These are phyloP conservation scores for Cucurbitaria berberidis DNA, from an alignment of 2,329 filamentous ascomycete species.

Conservation along the genomic window DNA sequence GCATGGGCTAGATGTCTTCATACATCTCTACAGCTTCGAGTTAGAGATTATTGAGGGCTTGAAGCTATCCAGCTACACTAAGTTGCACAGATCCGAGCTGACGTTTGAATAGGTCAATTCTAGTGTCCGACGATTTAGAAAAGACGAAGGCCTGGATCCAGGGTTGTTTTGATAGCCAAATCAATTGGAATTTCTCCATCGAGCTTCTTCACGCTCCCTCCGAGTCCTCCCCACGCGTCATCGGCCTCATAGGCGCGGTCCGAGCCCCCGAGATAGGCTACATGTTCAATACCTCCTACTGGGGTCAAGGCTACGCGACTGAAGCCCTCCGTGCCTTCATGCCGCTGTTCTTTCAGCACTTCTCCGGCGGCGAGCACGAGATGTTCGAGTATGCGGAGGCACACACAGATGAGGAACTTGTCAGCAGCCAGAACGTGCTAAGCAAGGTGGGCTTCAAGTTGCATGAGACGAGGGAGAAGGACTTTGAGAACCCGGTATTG, in stretches of 20 bases:
- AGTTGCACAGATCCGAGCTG: background rate
- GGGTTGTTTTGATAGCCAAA: slow-evolving; percentile 40
- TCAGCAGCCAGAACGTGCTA: slow-evolving; percentile 62
- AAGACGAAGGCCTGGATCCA: slow-evolving; percentile 47
- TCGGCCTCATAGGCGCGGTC: slow-evolving; percentile 52
- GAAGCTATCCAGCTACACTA: background rate
- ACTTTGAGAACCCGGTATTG: slow-evolving; percentile 47
- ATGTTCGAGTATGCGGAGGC: slow-evolving; percentile 47
- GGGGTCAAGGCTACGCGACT: slow-evolving; percentile 53
- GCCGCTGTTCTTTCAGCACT: slow-evolving; percentile 49
- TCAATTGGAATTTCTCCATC: slow-evolving; percentile 65
- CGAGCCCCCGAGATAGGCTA: slow-evolving; percentile 53
- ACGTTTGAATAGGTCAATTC: slow-evolving; percentile 50
- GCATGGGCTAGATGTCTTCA: background rate
- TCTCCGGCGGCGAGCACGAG: slow-evolving; percentile 11
- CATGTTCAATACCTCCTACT: slow-evolving; percentile 49
- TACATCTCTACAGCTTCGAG: background rate
- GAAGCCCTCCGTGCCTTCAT: slow-evolving; percentile 53
- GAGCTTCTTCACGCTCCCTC: slow-evolving; percentile 47
- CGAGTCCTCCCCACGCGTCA: slow-evolving; percentile 35
- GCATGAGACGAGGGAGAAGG: slow-evolving; percentile 52
- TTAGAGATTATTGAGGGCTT: background rate
- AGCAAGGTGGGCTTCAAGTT: slow-evolving; percentile 62
- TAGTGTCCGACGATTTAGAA: slow-evolving; percentile 59
- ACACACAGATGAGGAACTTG: slow-evolving; percentile 58